phyloP scores from a whole-genome alignment of 2,329 filamentous ascomycete genomes.

The Fusarium sp. region DNA sequence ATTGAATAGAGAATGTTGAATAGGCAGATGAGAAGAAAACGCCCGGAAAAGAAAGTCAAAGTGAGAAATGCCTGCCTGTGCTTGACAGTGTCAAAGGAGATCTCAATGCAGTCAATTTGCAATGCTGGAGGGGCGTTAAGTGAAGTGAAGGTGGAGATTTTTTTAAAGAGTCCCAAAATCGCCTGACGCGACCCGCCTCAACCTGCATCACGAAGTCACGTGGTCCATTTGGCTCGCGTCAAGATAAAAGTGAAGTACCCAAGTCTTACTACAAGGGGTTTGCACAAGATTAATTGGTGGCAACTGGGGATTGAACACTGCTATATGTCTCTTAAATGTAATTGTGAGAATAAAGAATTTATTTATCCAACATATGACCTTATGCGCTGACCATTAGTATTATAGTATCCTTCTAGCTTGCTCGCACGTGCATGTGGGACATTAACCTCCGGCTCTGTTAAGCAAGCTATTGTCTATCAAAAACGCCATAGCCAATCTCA shows the following conservation, averaged over 20 bases:
- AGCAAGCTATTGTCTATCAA: conserved; percentile 10
- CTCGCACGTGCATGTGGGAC: conserved; percentile 42
- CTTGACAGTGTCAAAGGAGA: conserved; percentile 10
- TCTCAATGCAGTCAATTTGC: conserved; percentile 3
- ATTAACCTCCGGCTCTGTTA: conserved; percentile 10
- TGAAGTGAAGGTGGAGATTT: conserved; percentile 25
- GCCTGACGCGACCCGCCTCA: conserved; percentile 33
- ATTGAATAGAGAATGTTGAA: neutral
- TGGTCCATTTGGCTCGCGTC: conserved; percentile 16
- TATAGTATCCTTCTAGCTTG: neutral
- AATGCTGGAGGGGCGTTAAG: conserved; percentile 23
- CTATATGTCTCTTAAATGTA: neutral
- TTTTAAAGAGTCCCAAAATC: conserved; percentile 15
- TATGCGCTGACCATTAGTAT: conserved; percentile 6
- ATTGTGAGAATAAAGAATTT: conserved; percentile 21
- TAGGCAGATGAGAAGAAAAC: conserved; percentile 5
- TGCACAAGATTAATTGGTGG: neutral
- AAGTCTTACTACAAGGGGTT: neutral
- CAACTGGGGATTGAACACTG: too few species aligned
- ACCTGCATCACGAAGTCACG: conserved; percentile 42
- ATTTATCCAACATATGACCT: neutral
- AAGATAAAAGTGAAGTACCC: neutral
- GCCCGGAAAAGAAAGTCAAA: neutral
- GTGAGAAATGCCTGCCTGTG: conserved; percentile 1
- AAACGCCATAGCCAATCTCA: conserved; percentile 7